Conservation (phyloP, 2,329 filamentous ascomycete genomes). For the Calycina marina region DNA sequence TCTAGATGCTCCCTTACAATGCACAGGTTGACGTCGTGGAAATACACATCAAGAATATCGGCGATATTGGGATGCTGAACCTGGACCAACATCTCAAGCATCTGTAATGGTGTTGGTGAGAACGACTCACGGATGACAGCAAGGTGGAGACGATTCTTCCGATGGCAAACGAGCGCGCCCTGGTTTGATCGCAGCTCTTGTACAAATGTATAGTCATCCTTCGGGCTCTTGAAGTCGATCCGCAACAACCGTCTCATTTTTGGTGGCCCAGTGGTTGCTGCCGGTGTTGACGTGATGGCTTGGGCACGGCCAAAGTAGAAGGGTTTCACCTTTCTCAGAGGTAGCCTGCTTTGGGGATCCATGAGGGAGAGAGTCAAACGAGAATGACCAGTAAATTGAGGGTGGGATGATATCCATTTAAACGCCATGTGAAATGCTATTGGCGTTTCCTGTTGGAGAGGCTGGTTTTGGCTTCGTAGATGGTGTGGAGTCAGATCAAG, state of each 20-base stretch:
- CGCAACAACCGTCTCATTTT: slow-evolving; percentile 7
- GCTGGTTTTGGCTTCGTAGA: slow-evolving; percentile 5
- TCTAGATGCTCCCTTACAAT: slow-evolving; percentile 8
- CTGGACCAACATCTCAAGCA: slow-evolving; percentile 7
- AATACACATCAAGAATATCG: slow-evolving; percentile 9
- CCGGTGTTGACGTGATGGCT: not conserved
- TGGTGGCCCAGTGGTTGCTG: slow-evolving; percentile 1
- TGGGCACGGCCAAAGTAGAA: slow-evolving; percentile 6
- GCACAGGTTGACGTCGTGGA: slow-evolving; percentile 5
- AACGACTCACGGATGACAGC: slow-evolving; percentile 9
- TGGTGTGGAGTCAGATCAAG: slow-evolving; percentile 4
- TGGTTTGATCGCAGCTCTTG: slow-evolving; percentile 6
- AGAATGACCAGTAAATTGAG: slow-evolving; percentile 1
- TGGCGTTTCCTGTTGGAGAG: slow-evolving; percentile 1
- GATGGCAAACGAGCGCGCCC: slow-evolving; percentile 7
- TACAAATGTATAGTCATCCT: slow-evolving; percentile 8
- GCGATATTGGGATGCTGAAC: slow-evolving; percentile 9
- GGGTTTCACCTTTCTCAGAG: slow-evolving; percentile 6
- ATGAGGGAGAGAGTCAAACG: slow-evolving; percentile 3
- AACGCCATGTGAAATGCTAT: slow-evolving; percentile 1
- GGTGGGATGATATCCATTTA: slow-evolving; percentile 1
- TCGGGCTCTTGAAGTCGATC: slow-evolving; percentile 7
- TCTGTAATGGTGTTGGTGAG: slow-evolving; percentile 5
- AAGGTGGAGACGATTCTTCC: slow-evolving; percentile 6
- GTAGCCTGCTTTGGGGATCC: slow-evolving; percentile 1